Base-by-base conservation (phyloP, 176 grass and related monocot genomes). In the Luzula sylvatica region DNA sequence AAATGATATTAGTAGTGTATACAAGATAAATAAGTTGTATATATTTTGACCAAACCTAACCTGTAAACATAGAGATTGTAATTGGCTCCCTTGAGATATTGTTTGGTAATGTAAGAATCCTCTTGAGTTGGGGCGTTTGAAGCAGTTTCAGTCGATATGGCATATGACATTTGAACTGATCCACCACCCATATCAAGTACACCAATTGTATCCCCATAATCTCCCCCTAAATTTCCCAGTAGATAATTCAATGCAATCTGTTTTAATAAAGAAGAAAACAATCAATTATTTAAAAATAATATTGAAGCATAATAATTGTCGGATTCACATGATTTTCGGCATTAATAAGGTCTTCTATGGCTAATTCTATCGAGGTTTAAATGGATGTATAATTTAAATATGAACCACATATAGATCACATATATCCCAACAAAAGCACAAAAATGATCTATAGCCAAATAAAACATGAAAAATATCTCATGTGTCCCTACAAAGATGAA, bases 131-230 rank as follows among this genome's bases (percentile, higher is more conserved):
- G 83, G 41, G 83, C 83, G 15, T 66, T 52, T 1, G 77, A 58
- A 14, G 78, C 83, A 12, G 49, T 43, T 29, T 51, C 19, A 12
- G 20, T 2, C 3, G 78, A 75, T 19, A 82, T 29, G 5, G 74
- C 84, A 29, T 79, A 78, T 0, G 78, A 55, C 74, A 87, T 87
- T 55, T 75, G 78, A 11, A 82, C 60, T 0, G 72, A 86, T 11
- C 71, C 67, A 12, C 82, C 76, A 4, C 81, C 81, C 16, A 85
- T 15, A 62, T 87, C 83, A 18, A 81, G 16, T 29, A 81, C 63
- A 0, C 72, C 72, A 3, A 77, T 64, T 0, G 77, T 81, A 18
- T 87, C 23, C 0, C 52, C 22, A 53, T 82, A 82, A 6, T 82
- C 69, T 2, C 71, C 67, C 64, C 83, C 83, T 30, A 82, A 26